Evolutionary conservation across 75 land plant genomes (phyloP), one percentile per base, ranked within the genome.

Genomic region (Adiantum capillusveneris): DNA sequence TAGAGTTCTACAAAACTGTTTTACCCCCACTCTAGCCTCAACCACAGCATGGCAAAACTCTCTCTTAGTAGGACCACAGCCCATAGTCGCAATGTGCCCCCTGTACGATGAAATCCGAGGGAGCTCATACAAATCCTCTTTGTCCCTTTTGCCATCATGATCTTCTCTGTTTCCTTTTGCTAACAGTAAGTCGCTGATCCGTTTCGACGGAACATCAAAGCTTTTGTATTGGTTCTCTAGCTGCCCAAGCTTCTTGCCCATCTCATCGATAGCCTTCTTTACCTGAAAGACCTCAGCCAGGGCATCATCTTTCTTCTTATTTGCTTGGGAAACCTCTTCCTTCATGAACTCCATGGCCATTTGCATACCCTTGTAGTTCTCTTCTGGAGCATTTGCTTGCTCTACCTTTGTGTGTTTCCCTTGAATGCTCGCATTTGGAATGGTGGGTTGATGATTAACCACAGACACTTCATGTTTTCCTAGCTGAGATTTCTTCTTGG

Each of bases 11-110:
- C 84, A 75, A 67, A 90, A 79, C 48, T 86, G 79, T 49, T 83
- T 83, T 16, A 90, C 81, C 16, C 84, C 83, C 2, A 81, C 51
- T 48, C 90, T 79, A 27, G 90, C 77, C 52, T 90, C 90, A 44
- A 81, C 75, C 18, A 86, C 84, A 18, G 81, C 67, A 56, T 90
- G 86, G 54, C 77, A 53, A 69, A 90, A 90, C 0, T 82, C 86
- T 28, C 82, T 82, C 30, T 76, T 73, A 74, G 80, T 79, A 1
- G 65, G 78, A 60, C 82, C 83, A 27, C 7, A 3, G 9, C 37
- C 37, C 37, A 34, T 5, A 68, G 57, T 3, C 57, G n/a, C 53
- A 69, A 64, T 14, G 61, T 50, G 34, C 55, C 54, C 30, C 58
- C 67, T 34, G 37, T 3, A 34, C 28, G 21, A 49, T 43, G 37